Evolutionary conservation across 2,329 filamentous ascomycete species (phyloP), one percentile per base, ranked within the genome.

Genomic region (Penicillium occitanis): DNA sequence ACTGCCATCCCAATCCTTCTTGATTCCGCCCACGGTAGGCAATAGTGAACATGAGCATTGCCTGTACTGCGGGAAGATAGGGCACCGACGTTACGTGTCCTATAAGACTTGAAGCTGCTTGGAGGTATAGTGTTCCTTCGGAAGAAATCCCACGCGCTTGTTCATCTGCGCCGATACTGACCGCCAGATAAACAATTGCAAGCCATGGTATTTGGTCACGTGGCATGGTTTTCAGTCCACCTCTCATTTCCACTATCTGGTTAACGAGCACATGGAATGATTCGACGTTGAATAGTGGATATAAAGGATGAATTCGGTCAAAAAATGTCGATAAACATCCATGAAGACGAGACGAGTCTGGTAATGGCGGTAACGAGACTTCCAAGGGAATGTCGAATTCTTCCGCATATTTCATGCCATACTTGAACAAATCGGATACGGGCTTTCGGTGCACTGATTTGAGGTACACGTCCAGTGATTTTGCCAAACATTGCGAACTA

Each of bases 31-130:
- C 61, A 58, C 61, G 61, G 13, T 64, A 64, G 11, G 37, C 50
- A 64, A 64, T 58, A 46, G 61, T 58, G 61, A 57, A 64, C 61
- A 64, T 64, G 28, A 64, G 61, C 61, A 64, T 28, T 58, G 61
- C 61, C 46, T 64, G 61, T 14, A 64, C 61, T 44, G 61, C 50
- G 8, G 61, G 61, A 58, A 64, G 50, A 64, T 64, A 64, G 5
- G 61, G 61, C 51, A 64, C 51, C 37, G 28, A 58, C n/a, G 50
- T 64, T 40, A 64, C 61, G 40, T 64, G 61, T 57, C 61, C 51
- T 28, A 64, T 28, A 46, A 64, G 51, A 48, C 37, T 58, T 46
- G 61, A 28, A 8, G 61, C 61, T 57, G 61, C 61, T 57, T 64
- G 50, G 17, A 64, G 61, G 35, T 58, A 64, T n/a, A 28, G 14